Percentiles rank a stretch among this genome's conserved stretches.
Conservation (phyloP, 2,329 filamentous ascomycete genomes). For the Aquanectria penicillioides region DNA sequence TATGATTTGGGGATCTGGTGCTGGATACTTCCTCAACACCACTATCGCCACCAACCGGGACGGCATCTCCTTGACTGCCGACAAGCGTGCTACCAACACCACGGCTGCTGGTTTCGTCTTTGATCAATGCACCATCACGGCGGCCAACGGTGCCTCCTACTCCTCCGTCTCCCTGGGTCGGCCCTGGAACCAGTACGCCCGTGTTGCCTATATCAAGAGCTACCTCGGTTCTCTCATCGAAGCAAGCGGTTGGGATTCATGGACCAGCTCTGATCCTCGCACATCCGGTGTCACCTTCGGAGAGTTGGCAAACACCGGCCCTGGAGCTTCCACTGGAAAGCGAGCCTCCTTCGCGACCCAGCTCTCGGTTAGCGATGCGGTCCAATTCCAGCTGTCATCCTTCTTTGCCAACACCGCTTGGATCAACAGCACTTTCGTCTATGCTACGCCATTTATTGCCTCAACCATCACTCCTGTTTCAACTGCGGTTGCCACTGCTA, state of each 20-base stretch:
- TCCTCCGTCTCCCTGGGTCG: constrained; percentile 34
- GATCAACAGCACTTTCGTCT: constrained; percentile 37
- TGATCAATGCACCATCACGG: constrained; percentile 45
- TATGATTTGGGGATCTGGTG: constrained; percentile 54
- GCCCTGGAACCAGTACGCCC: constrained; percentile 36
- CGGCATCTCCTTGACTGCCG: constrained; percentile 44
- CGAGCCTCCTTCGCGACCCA: constrained; percentile 36
- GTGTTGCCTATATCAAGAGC: constrained; percentile 35
- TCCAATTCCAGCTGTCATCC: constrained; percentile 30
- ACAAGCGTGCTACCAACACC: constrained; percentile 50
- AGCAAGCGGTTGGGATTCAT: constrained; percentile 31
- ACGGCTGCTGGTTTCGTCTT: constrained; percentile 49
- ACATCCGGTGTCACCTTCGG: constrained; percentile 34
- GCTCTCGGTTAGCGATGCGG: not conserved
- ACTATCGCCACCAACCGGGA: constrained; percentile 45
- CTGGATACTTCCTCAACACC: constrained; percentile 54
- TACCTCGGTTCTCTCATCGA: constrained; percentile 25
- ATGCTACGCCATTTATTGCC: constrained; percentile 32
- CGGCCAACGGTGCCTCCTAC: constrained; percentile 38
- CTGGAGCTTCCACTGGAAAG: constrained; percentile 29
- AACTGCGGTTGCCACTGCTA: not conserved
- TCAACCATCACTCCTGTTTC: constrained; percentile 2
- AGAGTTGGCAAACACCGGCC: constrained; percentile 31
- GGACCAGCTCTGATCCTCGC: constrained; percentile 34
- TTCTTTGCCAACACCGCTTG: constrained; percentile 34